A percentile compares a stretch with the other conserved stretches of the same genome.
phyloP scores from a whole-genome alignment of 2,329 filamentous ascomycete genomes.

The Cryphonectria radicalis region DNA sequence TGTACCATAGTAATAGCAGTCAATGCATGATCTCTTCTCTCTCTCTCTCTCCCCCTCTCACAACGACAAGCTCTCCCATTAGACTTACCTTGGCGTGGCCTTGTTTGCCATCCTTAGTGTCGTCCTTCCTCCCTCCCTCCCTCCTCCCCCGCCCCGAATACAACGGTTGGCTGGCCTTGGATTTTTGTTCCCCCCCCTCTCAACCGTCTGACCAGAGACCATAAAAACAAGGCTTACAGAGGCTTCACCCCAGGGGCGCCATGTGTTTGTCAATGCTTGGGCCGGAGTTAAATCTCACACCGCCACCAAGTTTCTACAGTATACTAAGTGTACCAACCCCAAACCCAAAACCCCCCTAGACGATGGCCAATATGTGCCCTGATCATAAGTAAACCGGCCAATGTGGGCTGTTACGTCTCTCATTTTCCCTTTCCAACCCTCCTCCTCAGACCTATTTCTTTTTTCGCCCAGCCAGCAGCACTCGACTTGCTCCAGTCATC shows the following conservation, averaged over 20 bases:
- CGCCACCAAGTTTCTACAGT: neutral
- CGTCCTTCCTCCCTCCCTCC: neutral
- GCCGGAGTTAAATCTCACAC: neutral
- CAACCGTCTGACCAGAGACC: neutral
- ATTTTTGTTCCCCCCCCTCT: neutral
- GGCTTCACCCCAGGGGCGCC: neutral
- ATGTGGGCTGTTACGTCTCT: neutral
- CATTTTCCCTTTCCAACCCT: neutral
- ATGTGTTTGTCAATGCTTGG: neutral
- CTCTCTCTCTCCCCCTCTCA: neutral
- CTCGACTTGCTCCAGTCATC: neutral
- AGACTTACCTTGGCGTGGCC: slow-evolving; percentile 13
- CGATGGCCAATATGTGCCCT: neutral
- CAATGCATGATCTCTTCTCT: neutral
- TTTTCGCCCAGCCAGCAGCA: neutral
- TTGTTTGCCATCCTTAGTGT: slow-evolving; percentile 9
- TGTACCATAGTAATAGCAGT: neutral
- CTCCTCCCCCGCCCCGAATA: neutral
- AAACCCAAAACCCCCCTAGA: neutral
- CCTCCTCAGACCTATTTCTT: neutral
- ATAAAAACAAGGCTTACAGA: neutral
- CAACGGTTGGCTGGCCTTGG: neutral
- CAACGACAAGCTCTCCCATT: slow-evolving; percentile 16
- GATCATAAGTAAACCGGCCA: neutral
- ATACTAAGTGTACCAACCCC: neutral